Base-by-base conservation (phyloP, 192 early-diverging fungal genomes). In the Mortierella hygrophila region DNA sequence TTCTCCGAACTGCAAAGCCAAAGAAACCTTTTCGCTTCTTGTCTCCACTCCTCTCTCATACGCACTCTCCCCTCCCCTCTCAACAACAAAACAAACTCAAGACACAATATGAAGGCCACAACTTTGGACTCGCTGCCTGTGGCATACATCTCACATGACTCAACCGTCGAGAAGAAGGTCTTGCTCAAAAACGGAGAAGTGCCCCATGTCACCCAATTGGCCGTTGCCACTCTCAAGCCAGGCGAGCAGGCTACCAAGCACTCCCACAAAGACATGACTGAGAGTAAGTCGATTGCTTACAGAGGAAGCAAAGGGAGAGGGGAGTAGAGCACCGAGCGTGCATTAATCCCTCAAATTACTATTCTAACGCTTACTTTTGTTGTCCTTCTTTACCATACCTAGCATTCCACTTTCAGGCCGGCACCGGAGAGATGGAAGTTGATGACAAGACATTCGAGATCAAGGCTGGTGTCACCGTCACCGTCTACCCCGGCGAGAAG, bases 401-500 rank as follows among this genome's bases (percentile, higher is more conserved):
- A 86, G 84, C 87, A 21, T 88, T 88, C 70, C 79, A 83, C 52
- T 88, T 88, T 37, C 82, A 83, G 55, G 23, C 82, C 8, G 87
- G 87, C 42, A 4, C n/a, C n/a, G 87, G 81, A 4, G 87, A 88
- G 71, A 88, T 88, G 87, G 82, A 88, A 75, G 78, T 88, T 26
- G 71, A 88, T 70, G 78, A 74, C 70, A 83, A 77, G 49, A 69
- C 72, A 60, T 83, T 88, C 70, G 78, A 88, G 32, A 60, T 88
- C 55, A 78, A 80, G 37, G 78, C 87, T 4, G 87, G 87, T 21
- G 83, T 47, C 20, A 88, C 81, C 23, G 87, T 88, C 74, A 88
- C 87, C 10, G 87, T 83, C 10, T 88, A 57, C 68, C 87, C 87
- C 15, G 72, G 54, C 21, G 87, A 88, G 70, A 60, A 72, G 23